phyloP scores from a whole-genome alignment of 2,329 filamentous ascomycete genomes.

The Curvularia verruculosa region DNA sequence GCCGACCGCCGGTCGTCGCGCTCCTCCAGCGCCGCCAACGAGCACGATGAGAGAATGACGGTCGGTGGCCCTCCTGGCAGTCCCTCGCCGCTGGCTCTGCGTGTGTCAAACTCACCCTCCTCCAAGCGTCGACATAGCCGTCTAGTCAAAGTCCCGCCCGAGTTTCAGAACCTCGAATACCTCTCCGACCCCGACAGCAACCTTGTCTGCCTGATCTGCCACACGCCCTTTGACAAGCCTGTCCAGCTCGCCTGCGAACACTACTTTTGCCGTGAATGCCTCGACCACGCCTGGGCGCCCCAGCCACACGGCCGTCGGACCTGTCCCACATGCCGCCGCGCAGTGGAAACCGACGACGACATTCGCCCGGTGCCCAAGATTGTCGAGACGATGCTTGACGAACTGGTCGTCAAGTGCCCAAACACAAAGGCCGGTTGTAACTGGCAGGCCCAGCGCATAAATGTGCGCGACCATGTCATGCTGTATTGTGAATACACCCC shows the following conservation, averaged over 20 bases:
- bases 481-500: slow-evolving; percentile 64
- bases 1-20: slow-evolving; percentile 46
- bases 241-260: slow-evolving; percentile 66
- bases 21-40: slow-evolving; percentile 39
- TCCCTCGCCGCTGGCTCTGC: slow-evolving; percentile 48
- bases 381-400: slow-evolving; percentile 66
- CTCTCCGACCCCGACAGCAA: slow-evolving; percentile 63
- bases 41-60: slow-evolving; percentile 28
- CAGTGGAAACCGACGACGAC: slow-evolving; percentile 43
- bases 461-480: slow-evolving; percentile 64
- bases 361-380: slow-evolving; percentile 58
- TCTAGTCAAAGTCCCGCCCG: slow-evolving; percentile 51
- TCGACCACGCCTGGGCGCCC: slow-evolving; percentile 51
- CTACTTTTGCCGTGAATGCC: slow-evolving; percentile 66
- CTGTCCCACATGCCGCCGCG: slow-evolving; percentile 65
- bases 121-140: slow-evolving; percentile 45
- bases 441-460: slow-evolving; percentile 60
- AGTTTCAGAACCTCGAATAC: slow-evolving; percentile 65
- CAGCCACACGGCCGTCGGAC: slow-evolving; percentile 44
- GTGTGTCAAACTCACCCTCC: slow-evolving; percentile 48
- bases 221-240: slow-evolving; percentile 65
- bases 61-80: slow-evolving; percentile 49
- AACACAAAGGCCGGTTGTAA: slow-evolving; percentile 61
- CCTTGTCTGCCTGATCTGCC: slow-evolving; percentile 69
- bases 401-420: slow-evolving; percentile 65